A percentile compares a stretch with the other conserved stretches of the same genome.
Evolutionary conservation across 2,329 filamentous ascomycete species (phyloP).

Genomic region (Ilyonectria destructans): DNA sequence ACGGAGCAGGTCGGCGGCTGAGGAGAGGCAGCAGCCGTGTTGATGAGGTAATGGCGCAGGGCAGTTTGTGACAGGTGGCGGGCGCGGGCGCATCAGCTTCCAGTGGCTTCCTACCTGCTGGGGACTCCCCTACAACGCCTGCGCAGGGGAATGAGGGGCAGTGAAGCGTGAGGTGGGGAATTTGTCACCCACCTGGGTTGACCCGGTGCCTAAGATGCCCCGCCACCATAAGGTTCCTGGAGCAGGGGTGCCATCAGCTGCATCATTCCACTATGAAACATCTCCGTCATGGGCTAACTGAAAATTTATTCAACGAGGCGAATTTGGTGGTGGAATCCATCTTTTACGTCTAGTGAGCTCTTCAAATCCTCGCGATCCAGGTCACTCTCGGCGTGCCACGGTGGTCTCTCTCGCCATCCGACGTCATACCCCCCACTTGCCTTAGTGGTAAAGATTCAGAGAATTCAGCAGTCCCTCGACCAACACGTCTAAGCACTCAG

Average conservation of each 20-base stretch:
- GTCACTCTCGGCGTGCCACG: too few relatives aligned
- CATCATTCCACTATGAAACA: background rate
- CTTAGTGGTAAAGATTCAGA: too few relatives aligned
- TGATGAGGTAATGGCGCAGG: conserved; percentile 51
- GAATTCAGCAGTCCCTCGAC: too few relatives aligned
- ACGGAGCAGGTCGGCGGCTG: conserved; percentile 32
- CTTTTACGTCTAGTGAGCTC: too few relatives aligned
- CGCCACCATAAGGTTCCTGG: background rate
- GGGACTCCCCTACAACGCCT: conserved; percentile 18
- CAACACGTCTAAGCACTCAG: background rate
- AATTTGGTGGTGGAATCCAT: background rate
- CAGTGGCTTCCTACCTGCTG: conserved; percentile 29
- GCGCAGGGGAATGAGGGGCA: conserved; percentile 7
- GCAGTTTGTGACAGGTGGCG: conserved; percentile 36
- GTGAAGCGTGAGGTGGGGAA: conserved; percentile 15
- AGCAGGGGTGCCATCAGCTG: background rate
- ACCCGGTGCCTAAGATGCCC: background rate
- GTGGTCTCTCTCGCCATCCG: too few relatives aligned
- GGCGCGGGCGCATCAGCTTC: conserved; percentile 43
- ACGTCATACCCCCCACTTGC: too few relatives aligned
- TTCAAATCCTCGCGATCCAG: too few relatives aligned
- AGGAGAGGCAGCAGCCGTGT: conserved; percentile 38
- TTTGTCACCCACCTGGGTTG: conserved; percentile 10
- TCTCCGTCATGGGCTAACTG: background rate
- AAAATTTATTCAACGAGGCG: background rate